Evolutionary conservation across 345 rosid species (phyloP).

Genomic region (Brassica napus): DNA sequence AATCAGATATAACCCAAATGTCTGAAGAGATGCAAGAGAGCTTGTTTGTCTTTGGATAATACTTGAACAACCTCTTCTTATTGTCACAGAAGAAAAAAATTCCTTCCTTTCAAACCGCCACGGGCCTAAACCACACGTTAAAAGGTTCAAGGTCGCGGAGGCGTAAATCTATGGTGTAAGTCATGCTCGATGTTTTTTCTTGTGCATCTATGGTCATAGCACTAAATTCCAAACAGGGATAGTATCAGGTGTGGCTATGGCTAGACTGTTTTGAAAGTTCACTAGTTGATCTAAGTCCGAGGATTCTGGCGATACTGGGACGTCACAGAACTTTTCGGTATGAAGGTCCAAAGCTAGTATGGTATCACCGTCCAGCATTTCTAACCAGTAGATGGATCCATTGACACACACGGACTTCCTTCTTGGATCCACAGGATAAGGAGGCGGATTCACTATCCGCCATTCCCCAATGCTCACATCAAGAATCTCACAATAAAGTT

Average conservation of each 20-base stretch:
- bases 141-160: not conserved
- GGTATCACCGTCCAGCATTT: not conserved
- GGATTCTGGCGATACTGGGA: not conserved
- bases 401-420: not conserved
- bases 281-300: not conserved
- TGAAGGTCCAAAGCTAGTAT: slow-evolving; percentile 19
- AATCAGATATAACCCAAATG: slow-evolving; percentile 1
- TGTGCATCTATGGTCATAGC: not conserved
- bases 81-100: not conserved
- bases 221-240: not conserved
- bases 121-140: not conserved
- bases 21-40: not conserved
- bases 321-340: not conserved
- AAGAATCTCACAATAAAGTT: not conserved
- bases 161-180: not conserved
- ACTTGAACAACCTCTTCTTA: not conserved
- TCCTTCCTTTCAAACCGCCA: not conserved
- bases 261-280: slow-evolving; percentile 13
- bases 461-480: not conserved
- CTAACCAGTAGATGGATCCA: slow-evolving; percentile 15
- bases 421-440: not conserved
- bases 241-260: not conserved
- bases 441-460: not conserved
- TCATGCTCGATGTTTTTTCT: not conserved
- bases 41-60: not conserved